Percentiles rank a stretch among this genome's conserved stretches.
Evolutionary conservation across 345 rosid species (phyloP).

Genomic region (Populus ilicifolia): DNA sequence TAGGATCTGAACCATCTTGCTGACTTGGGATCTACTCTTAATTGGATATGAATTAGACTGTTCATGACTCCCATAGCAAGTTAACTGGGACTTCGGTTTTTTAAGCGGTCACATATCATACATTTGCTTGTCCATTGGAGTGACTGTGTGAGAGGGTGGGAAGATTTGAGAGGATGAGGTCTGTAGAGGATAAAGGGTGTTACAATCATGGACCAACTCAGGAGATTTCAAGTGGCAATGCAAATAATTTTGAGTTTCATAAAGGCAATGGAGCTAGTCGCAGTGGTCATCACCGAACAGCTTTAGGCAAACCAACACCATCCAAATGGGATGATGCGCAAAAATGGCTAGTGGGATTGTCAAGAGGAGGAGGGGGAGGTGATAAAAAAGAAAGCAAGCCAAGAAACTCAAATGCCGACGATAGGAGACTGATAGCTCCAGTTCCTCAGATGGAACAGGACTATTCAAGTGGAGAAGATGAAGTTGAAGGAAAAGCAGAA

Average conservation of each 20-base stretch:
- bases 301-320: conserved; percentile 82
- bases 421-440: conserved; percentile 79
- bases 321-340: conserved; percentile 99
- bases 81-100: conserved; percentile 6
- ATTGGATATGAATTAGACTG: neutral
- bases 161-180: conserved; percentile 51
- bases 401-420: conserved; percentile 87
- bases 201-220: conserved; percentile 42
- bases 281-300: conserved; percentile 59
- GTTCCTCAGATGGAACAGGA: conserved; percentile 68
- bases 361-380: conserved; percentile 52
- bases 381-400: conserved; percentile 54
- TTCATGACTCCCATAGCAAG: neutral
- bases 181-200: conserved; percentile 56
- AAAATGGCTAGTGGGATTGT: conserved; percentile 84
- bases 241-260: conserved; percentile 62
- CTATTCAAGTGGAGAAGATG: conserved; percentile 48
- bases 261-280: conserved; percentile 53
- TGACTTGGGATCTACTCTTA: neutral
- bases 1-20: conserved; percentile 7
- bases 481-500: conserved; percentile 31
- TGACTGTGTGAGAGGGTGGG: neutral
- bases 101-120: neutral
- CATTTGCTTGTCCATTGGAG: conserved; percentile 1
- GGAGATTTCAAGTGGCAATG: conserved; percentile 43